Conservation (phyloP, 352 stramenopile genomes). For the Halophytophthora batemanensis region DNA sequence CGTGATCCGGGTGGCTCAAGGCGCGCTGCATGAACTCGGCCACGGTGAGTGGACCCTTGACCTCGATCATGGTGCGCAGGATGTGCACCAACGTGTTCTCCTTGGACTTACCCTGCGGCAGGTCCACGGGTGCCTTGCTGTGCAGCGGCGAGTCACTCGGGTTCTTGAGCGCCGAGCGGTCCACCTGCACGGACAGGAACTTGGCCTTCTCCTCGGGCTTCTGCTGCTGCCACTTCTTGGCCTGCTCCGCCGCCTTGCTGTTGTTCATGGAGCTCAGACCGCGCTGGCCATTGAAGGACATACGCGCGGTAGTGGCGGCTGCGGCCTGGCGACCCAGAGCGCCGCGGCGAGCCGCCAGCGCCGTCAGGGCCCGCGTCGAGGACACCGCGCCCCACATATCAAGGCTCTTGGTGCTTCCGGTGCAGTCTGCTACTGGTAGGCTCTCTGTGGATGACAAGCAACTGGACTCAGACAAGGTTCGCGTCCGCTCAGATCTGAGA, state of each 20-base stretch:
- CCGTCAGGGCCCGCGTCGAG: background rate
- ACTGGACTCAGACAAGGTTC: too few species aligned
- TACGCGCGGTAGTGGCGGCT: background rate
- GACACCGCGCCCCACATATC: background rate
- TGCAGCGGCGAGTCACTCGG: slow-evolving; percentile 21
- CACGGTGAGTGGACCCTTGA: slow-evolving; percentile 91
- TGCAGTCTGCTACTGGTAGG: too few species aligned
- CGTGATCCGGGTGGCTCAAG: slow-evolving; percentile 89
- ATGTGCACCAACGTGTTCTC: slow-evolving; percentile 75
- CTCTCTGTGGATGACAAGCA: too few species aligned
- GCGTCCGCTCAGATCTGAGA: too few species aligned
- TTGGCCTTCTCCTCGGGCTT: slow-evolving; percentile 45
- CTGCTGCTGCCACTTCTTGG: slow-evolving; percentile 61
- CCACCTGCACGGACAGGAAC: slow-evolving; percentile 58
- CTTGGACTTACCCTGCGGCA: slow-evolving; percentile 40
- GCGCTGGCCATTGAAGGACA: background rate
- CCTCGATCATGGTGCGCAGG: slow-evolving; percentile 90
- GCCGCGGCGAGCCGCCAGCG: background rate
- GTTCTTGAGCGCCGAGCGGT: slow-evolving; percentile 74
- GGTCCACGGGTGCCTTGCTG: slow-evolving; percentile 23
- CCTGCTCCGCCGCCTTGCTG: slow-evolving; percentile 31
- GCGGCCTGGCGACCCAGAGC: background rate
- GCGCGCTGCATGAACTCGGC: slow-evolving; percentile 93
- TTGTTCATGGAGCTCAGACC: slow-evolving; percentile 4
- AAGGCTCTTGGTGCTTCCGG: background rate